Base-by-base conservation (phyloP, 306 rosid species). In the Glycine soja region DNA sequence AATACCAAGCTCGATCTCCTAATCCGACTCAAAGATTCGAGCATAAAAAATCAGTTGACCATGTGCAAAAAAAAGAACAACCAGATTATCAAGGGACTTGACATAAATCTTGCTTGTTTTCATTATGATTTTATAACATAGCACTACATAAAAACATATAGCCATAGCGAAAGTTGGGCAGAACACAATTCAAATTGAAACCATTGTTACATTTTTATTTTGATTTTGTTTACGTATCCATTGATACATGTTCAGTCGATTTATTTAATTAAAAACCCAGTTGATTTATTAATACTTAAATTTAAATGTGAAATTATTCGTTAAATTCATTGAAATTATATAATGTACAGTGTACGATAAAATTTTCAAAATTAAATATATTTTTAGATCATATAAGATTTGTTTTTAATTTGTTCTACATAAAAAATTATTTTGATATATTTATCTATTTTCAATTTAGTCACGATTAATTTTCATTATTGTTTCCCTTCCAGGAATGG, bases 181-280 rank as follows among this genome's bases (percentile, higher is more conserved):
- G 51, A 46, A 46, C 12, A 8, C 51, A 46, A 46, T 38, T 47
- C 53, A 74, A 40, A 19, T 57, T 42, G 66, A 73, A 74, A 43
- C 67, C 53, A 40, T 16, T 52, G 11, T n/a, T 34, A 38, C 50
- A 38, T 24, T 24, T 24, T 1, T 24, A 0, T 24, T 24, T 1
- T 24, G 0, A 1, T 24, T 24, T 24, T 24, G 30, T 24, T 24
- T 24, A 24, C 30, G 30, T 24, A 1, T 24, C 30, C 30, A 24
- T 16, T 52, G 11, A 34, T 34, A 38, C 50, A 38, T 24, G 24
- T 75, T 59, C 5, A 59, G 10, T 34, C 63, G 57, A 30, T 59
- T 61, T 18, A 58, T 15, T 19, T 19, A 43, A 38, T 38, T 38
- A 42, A 15, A 56, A 58, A 18, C 8, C 2, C 12, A 57, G 32